Base-by-base conservation (phyloP, 1,284 basidiomycete species). In the Austropuccinia psidii region DNA sequence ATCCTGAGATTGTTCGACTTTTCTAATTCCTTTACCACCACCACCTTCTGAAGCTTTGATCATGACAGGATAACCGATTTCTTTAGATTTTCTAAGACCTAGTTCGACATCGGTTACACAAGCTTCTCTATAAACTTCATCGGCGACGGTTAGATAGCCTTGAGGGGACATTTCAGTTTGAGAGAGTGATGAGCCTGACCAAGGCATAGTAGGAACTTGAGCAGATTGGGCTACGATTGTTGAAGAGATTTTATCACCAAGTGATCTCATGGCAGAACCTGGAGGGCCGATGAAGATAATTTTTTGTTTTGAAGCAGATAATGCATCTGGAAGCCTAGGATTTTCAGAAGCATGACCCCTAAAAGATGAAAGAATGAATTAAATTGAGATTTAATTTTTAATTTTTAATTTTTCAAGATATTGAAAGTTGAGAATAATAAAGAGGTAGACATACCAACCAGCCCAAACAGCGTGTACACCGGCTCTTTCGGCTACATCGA, bases 381-480 rank as follows among this genome's bases (percentile, higher is more conserved):
- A 45, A 45, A 45, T n/a, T 45, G 11, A 45, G n/a, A 45, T 11
- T 45, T 45, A 11, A 11, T n/a, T 11, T 11, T n/a, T n/a, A 11
- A 45, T n/a, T n/a, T 45, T n/a, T n/a, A 11, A n/a, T 45, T 11
- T 45, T 45, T n/a, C n/a, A 11, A 11, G n/a, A 52, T n/a, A 33
- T 19, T 21, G 45, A 6, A 58, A 41, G 27, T 24, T 39, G 4
- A 33, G 37, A 39, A 61, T 3, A 55, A 29, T 33, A 27, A 31
- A 33, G 9, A 31, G 13, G 19, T 55, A 5, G 24, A 80, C 84
- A 80, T 75, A 84, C 96, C 96, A 99, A 75, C 96, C 96, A 55
- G 96, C 96, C 96, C 96, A 99, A 43, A 99, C 96, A 61, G 96
- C 96, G 81, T 99, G 95, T 1, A 98, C 96, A 58, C 93, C 94